Conservation (phyloP, 225 moss, liverwort and hornwort genomes). For the Pseudisothecium myosuroides region DNA sequence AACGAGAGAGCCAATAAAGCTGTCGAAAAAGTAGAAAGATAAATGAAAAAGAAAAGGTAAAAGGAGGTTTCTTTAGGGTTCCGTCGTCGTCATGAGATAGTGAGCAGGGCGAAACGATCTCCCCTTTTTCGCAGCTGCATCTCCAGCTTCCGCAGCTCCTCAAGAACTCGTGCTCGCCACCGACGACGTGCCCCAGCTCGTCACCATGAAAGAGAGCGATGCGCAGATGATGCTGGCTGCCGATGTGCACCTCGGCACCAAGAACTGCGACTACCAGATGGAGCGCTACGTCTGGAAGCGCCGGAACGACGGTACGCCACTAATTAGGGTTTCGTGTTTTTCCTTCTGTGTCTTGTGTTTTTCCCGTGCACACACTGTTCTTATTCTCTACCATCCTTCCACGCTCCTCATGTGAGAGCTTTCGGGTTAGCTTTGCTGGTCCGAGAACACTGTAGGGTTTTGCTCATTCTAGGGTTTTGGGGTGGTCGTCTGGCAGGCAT, state of each 20-base stretch:
- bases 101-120: not conserved
- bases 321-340: not conserved
- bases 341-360: not conserved
- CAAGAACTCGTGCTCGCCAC: not conserved
- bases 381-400: not conserved
- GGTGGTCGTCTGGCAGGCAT: not conserved
- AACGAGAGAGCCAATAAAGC: not conserved
- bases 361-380: not conserved
- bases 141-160: not conserved
- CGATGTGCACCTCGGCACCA: conserved; percentile 77
- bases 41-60: not conserved
- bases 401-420: not conserved
- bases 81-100: not conserved
- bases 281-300: conserved; percentile 89
- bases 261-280: conserved; percentile 93
- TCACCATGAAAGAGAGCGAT: not conserved
- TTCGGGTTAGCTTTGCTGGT: not conserved
- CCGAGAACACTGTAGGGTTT: not conserved
- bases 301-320: conserved; percentile 33
- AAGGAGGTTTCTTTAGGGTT: not conserved
- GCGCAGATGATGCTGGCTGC: not conserved
- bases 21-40: not conserved
- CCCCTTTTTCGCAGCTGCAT: not conserved
- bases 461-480: not conserved
- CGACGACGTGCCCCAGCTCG: not conserved